Percentiles rank a stretch among this genome's conserved stretches.
Conservation (phyloP, 768 basidiomycete species). For the Mycena galericulata region DNA sequence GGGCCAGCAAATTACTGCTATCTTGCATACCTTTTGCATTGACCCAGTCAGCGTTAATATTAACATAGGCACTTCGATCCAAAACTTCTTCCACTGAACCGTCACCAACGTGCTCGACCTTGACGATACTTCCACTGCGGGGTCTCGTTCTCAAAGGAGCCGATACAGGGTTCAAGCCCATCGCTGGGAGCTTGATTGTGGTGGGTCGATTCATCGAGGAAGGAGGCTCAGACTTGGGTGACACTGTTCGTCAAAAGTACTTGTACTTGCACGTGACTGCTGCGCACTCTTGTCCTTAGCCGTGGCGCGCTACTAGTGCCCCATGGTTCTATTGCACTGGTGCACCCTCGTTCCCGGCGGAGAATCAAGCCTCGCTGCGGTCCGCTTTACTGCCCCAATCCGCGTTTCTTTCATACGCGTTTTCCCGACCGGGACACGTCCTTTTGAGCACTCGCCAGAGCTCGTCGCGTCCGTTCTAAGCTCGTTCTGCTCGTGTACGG, state of each 20-base stretch:
- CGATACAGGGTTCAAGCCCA: conserved; percentile 50
- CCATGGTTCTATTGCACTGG: conserved; percentile 75
- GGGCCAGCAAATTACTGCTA: background rate
- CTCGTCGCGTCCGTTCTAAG: conserved; percentile 66
- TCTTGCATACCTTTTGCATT: conserved; percentile 82
- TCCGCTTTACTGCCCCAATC: conserved; percentile 78
- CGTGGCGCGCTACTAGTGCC: too few species aligned
- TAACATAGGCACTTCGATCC: conserved; percentile 84
- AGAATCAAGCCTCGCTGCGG: conserved; percentile 69
- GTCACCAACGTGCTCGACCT: conserved; percentile 86
- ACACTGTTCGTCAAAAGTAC: too few species aligned
- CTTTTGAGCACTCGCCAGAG: conserved; percentile 70
- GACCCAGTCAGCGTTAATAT: conserved; percentile 94
- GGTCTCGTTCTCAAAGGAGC: conserved; percentile 43
- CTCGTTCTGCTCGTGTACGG: conserved; percentile 2
- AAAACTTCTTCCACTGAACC: conserved; percentile 78
- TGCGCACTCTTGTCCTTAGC: too few species aligned
- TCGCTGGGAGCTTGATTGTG: conserved; percentile 66
- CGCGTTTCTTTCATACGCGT: conserved; percentile 76
- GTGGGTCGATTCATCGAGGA: conserved; percentile 63
- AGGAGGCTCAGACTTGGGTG: too few species aligned
- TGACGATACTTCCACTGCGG: conserved; percentile 80
- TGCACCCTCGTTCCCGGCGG: conserved; percentile 70
- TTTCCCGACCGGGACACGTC: conserved; percentile 73
- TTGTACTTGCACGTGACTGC: too few species aligned